Conservation (phyloP, 768 basidiomycete genomes). For the Heimioporus sp. region DNA sequence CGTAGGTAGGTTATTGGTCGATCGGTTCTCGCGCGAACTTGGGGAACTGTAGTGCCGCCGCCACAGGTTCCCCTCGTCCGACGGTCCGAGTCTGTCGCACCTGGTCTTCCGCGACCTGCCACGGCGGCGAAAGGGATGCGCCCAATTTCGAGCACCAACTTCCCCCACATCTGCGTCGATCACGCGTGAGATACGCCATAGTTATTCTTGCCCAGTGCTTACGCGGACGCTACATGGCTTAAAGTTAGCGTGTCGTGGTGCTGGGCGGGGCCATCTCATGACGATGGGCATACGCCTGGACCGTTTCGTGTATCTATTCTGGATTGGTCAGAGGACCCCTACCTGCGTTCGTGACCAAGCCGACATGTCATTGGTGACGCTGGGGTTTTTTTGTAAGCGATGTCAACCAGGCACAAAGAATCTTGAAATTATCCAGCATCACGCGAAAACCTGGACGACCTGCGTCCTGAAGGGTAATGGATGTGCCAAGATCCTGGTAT, state of each 20-base stretch:
- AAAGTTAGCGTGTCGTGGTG: not conserved
- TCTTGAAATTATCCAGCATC: constrained; percentile 1
- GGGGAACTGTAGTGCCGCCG: no score
- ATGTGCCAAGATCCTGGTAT: constrained; percentile 3
- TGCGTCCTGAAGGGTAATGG: constrained; percentile 7
- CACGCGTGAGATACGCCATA: not conserved
- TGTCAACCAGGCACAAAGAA: constrained; percentile 12
- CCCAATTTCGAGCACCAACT: not conserved
- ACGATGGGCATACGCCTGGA: not conserved
- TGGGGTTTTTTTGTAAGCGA: not conserved
- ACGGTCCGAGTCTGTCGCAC: no score
- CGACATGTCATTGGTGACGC: no score
- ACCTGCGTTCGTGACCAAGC: no score
- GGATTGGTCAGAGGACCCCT: no score
- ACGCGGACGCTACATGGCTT: no score
- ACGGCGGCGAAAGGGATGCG: not conserved
- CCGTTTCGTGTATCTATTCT: no score
- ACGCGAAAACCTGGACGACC: constrained; percentile 9
- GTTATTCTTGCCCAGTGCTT: not conserved
- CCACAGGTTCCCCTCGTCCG: no score
- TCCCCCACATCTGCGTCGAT: constrained; percentile 1
- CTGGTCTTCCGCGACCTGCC: not conserved
- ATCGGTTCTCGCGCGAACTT: no score
- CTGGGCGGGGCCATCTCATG: not conserved
- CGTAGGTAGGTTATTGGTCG: no score